phyloP scores from a whole-genome alignment of 169 alveolate species.

The Babesia ovata region DNA sequence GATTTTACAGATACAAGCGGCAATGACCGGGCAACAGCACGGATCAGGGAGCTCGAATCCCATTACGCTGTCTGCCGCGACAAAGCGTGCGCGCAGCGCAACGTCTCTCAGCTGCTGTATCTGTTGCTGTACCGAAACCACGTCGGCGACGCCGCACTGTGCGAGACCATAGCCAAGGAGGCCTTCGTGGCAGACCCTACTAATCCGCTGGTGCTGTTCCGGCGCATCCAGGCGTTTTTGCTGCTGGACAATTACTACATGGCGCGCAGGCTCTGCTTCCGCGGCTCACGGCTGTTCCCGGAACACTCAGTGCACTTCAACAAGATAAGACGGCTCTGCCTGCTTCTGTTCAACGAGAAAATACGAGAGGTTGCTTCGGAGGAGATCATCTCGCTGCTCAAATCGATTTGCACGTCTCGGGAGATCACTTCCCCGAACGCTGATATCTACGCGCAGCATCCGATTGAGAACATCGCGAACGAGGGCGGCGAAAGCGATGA shows the following conservation, averaged over 20 bases:
- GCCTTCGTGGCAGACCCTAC: background rate
- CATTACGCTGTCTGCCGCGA: slow-evolving; percentile 14
- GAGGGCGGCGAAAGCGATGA: slow-evolving; percentile 27
- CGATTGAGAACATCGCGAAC: background rate
- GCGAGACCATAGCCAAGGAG: slow-evolving; percentile 22
- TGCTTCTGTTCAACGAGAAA: slow-evolving; percentile 14
- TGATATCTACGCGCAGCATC: background rate
- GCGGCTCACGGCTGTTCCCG: slow-evolving; percentile 30
- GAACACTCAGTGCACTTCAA: slow-evolving; percentile 7
- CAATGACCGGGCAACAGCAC: background rate
- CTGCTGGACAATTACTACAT: slow-evolving; percentile 25
- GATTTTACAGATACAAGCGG: background rate
- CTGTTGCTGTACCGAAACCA: slow-evolving; percentile 18
- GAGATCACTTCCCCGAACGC: slow-evolving; percentile 26
- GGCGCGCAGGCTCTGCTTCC: slow-evolving; percentile 12
- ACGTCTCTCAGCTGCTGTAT: slow-evolving; percentile 13
- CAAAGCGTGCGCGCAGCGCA: slow-evolving; percentile 11
- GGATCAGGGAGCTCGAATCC: slow-evolving; percentile 18
- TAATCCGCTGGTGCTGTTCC: slow-evolving; percentile 14
- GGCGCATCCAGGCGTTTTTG: slow-evolving; percentile 32
- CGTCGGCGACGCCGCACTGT: slow-evolving; percentile 34
- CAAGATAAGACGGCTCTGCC: slow-evolving; percentile 12
- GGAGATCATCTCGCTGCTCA: background rate
- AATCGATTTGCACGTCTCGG: slow-evolving; percentile 12
- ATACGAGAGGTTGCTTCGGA: background rate